Evolutionary conservation across 371 early-diverging fungal genomes (phyloP), one percentile per base, ranked within the genome.

Genomic region (Mortierella sp.): DNA sequence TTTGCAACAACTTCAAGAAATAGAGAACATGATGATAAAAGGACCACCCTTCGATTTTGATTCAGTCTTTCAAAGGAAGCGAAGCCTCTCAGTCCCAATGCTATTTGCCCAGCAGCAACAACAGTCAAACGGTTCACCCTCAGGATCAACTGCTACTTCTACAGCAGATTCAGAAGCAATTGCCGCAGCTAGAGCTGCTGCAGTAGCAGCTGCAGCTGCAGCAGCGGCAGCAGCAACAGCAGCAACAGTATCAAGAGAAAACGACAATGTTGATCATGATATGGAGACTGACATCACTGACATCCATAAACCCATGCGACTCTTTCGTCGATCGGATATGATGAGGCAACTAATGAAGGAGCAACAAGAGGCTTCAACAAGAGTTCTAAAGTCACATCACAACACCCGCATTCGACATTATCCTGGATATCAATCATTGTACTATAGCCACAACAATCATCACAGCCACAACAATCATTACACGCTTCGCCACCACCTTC

Each of bases 21-120:
- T 51, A 20, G n/a, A 51, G 16, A 18, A 51, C 22, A 51, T 8
- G 18, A 51, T 51, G 51, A 51, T 18, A 51, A 51, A 22, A n/a
- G 22, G 22, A 18, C n/a, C 5, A 51, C 51, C 51, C 18, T 18
- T 8, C 22, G n/a, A n/a, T 12, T 22, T 51, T 51, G 66, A 62
- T 0, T 11, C 24, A 16, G 32, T 32, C 11, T 69, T 60, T 24
- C 70, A 47, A 12, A 58, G 73, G 18, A 78, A 78, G 52, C 68
- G 78, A 16, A 78, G 78, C 45, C 73, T 72, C 10, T 78, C 78
- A 11, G 78, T 72, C 5, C 78, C 78, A 5, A 65, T 78, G 39
- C 49, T 72, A 11, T 45, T 45, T 12, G 5, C 20, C 14, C 51
- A 14, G n/a, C 51, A 14, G n/a, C 51, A 20, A 51, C n/a, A 51